Conservation (phyloP, 75 land plant genomes). For the Cupressus sempervirens region DNA sequence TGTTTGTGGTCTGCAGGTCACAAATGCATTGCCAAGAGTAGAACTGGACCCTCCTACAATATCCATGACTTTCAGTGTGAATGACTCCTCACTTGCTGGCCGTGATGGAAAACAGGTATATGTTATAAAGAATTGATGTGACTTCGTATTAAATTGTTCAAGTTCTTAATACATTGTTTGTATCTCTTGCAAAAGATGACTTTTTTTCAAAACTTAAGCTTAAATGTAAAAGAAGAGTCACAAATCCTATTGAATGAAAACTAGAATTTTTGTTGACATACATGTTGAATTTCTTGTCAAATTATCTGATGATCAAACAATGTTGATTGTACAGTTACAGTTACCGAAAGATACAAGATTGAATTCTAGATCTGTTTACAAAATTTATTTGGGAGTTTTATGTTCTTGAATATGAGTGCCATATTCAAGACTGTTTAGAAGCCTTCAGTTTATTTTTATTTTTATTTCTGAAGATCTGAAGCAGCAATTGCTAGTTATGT, state of each 20-base stretch:
- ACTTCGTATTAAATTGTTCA: background rate
- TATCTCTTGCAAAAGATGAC: background rate
- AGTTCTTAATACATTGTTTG: background rate
- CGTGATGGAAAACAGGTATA: conserved; percentile 93
- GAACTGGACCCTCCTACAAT: conserved; percentile 97
- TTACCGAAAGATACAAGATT: no score
- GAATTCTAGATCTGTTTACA: no score
- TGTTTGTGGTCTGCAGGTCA: conserved; percentile 42
- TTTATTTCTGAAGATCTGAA: no score
- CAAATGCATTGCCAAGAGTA: conserved; percentile 73
- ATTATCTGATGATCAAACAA: no score
- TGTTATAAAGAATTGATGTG: background rate
- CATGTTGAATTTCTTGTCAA: background rate
- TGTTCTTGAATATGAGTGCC: no score
- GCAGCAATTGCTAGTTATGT: no score
- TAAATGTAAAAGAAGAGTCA: background rate
- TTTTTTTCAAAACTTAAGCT: background rate
- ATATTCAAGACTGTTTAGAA: no score
- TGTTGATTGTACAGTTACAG: no score
- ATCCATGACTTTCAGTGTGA: conserved; percentile 98
- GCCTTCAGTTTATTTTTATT: no score
- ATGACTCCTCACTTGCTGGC: conserved; percentile 96
- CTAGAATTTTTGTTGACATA: background rate
- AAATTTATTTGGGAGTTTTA: no score
- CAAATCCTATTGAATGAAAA: background rate